Evolutionary conservation across 306 rosid species (phyloP), one percentile per base, ranked within the genome.

Genomic region (Castanea crenata): DNA sequence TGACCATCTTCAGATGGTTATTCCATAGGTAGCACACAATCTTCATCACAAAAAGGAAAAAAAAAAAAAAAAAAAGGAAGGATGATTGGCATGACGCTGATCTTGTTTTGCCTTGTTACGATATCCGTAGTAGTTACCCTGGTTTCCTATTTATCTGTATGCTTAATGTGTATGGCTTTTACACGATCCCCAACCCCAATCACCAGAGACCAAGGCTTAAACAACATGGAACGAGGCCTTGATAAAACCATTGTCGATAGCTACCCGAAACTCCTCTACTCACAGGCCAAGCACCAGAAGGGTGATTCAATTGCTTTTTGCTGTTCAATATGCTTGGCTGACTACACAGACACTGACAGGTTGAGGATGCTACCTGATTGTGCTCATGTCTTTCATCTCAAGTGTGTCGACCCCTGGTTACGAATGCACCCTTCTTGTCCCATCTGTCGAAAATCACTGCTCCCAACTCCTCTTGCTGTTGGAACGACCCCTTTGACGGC

Each of bases 281-380:
- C 92, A 0, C 74, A 90, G 69, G 80, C 77, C 2, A 88, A 83
- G 74, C 74, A 23, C 23, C 79, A 74, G 2, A 58, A 58, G 7
- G 54, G 54, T 7, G 69, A 58, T 21, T 67, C 83, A 23, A 67
- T 71, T 23, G 18, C 82, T 35, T 14, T 81, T 0, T 38, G 78
- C 55, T 90, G 94, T 79, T 80, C 90, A 4, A 83, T 90, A 49
- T 90, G 92, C 59, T 85, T 90, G 79, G 80, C 65, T 32, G 92
- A 90, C 68, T 88, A 81, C 31, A 73, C 21, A 63, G 85, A 82
- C 59, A 62, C 35, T 6, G 88, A 88, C 13, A 49, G 74, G 77
- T 32, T 88, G 64, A 18, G 88, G 38, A 32, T 79, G 19, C 78
- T 86, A 19, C 86, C 90, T 13, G 85, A 86, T 49, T 88, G 92